Percentiles rank a stretch among this genome's conserved stretches.
These are phyloP conservation scores for Calonectria pseudoreteaudii DNA, from an alignment of 2,329 filamentous ascomycete species.

Conservation along the genomic window DNA sequence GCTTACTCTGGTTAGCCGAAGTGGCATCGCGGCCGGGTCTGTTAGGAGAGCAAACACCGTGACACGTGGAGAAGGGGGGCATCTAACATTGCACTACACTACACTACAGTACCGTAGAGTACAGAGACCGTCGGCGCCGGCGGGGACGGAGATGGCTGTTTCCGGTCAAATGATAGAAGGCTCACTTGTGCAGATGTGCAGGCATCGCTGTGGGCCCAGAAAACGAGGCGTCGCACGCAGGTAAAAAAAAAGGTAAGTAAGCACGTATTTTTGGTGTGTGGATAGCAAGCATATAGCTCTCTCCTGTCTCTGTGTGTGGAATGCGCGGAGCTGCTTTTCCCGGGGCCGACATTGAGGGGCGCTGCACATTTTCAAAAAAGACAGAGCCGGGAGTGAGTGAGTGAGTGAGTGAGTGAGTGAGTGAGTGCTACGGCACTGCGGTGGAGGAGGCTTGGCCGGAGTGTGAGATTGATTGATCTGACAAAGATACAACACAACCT, in stretches of 20 bases:
- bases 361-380: not conserved
- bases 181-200: not conserved
- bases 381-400: not conserved
- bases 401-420: too few relatives aligned
- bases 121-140: not conserved
- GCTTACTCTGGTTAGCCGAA: not conserved
- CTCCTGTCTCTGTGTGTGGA: too few relatives aligned
- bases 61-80: not conserved
- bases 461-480: slow-evolving; percentile 7
- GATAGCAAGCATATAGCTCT: too few relatives aligned
- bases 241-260: too few relatives aligned
- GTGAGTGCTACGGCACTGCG: not conserved
- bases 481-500: not conserved
- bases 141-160: not conserved
- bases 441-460: not conserved
- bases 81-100: too few relatives aligned
- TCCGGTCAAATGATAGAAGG: not conserved
- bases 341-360: not conserved
- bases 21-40: not conserved
- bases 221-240: not conserved
- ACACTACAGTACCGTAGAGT: too few relatives aligned
- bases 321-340: not conserved
- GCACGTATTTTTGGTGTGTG: not conserved
- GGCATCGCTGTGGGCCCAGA: not conserved
- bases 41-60: not conserved